Evolutionary conservation across 2,329 filamentous ascomycete genomes (phyloP), one percentile per base, ranked within the genome.

Genomic region (Zymoseptoria brevis): DNA sequence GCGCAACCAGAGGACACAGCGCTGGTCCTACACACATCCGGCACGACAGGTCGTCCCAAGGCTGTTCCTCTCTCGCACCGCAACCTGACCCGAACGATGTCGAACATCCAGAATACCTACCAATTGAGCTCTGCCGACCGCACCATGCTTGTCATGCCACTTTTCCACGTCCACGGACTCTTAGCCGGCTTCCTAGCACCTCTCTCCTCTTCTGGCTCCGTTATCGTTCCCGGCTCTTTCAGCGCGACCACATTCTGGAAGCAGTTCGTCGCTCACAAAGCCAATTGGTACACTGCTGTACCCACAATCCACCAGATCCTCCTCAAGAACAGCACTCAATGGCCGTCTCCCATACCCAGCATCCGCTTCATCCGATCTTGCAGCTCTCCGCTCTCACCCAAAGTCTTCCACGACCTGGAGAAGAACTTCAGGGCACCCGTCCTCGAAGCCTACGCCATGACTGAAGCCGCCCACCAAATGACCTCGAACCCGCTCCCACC

Each of bases 271-370:
- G 78, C 80, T 5, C 80, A 91, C 77, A 80, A 84, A 64, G 90
- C 90, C 24, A 96, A 90, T 73, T 96, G 90, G 90, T 96, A 94
- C 76, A 94, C 90, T 0, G 90, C 90, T 0, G 90, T 94, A n/a
- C 90, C 90, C 1, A 95, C 90, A 0, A 95, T 96, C 71, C 90
- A 95, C 74, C 90, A 94, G 71, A 93, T 96, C 68, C 80, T 96
- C 3, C 83, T 96, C 60, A 89, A 87, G 75, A 85, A 82, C 66
- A 84, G 87, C 6, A 73, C 83, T 2, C 60, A 57, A 8, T 67
- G 65, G 65, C 90, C 89, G 4, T 81, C 72, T 57, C 86, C 87
- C 1, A 79, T 85, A 58, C 89, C 89, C 2, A 73, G 80, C 16
- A 94, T 96, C 69, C 85, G 90, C 65, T 95, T 95, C 76, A 92